Base-by-base conservation (phyloP, 139 green algal species). In the Protoeuglena noctilucae region DNA sequence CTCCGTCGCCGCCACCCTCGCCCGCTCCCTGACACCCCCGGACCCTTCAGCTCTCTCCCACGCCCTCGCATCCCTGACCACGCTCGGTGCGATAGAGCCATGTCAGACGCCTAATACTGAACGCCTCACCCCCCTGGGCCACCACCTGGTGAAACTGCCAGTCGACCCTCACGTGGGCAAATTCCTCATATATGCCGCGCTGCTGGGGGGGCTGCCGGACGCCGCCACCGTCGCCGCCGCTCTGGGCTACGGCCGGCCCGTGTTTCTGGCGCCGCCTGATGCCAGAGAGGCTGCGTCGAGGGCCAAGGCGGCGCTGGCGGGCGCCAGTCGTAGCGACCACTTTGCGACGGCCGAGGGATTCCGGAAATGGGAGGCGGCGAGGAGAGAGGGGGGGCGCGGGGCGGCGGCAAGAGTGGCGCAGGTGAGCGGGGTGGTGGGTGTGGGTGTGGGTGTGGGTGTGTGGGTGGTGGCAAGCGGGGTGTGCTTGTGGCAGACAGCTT, bases 131-230 rank as follows among this genome's bases (percentile, higher is more conserved):
- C 45, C 62, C 19, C 58, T 75, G 21, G 65, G 65, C 12, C 29
- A 45, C 18, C 59, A 67, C 31, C 48, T 72, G 18, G 60, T 29
- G 24, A 57, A 58, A 48, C 28, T 72, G 16, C 65, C 65, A 14
- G 54, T 72, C 1, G 65, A 72, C 48, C 52, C 56, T 23, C 48
- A 50, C 24, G 27, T 74, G 25, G 68, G 60, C 9, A 70, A 74
- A 60, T 65, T 79, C 51, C 61, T 79, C 22, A 43, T 76, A 23
- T 69, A 64, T 48, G 68, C 51, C 12, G 56, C 53, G 2, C 52
- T 69, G 22, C 51, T 79, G n/a, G 27, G 46, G 23, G 73, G 60
- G 40, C 49, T 76, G 2, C 59, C 62, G 28, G 57, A 63, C 1
- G 46, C 64, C 0, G 56, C 74, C 41, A 72, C 66, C 47, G 58